Base-by-base conservation (phyloP, 306 rosid species). In the Rubus idaeus region DNA sequence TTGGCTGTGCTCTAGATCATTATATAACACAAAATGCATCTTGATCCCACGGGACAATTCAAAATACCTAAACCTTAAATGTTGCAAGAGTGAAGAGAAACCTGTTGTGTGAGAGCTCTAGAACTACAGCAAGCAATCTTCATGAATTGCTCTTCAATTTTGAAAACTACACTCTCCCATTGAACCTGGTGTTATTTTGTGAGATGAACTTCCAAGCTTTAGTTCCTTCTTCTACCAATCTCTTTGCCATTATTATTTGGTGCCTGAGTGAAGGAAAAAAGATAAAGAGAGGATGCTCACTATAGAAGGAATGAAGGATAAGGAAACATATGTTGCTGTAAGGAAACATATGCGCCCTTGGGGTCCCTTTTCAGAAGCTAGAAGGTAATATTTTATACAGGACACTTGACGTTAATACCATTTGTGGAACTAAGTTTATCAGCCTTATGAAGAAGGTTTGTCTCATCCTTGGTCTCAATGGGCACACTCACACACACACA, bases 101-200 rank as follows among this genome's bases (percentile, higher is more conserved):
- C 97, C 97, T 95, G 97, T 72, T 78, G 88, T 20, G 90, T 82
- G 76, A 95, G 96, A 83, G 92, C 82, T 84, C 97, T 86, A 82
- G 93, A 87, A 73, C 84, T 80, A 89, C 94, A 87, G 75, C 77
- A 73, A 84, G 96, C 78, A 83, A 89, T 89, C 85, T 86, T 92
- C 93, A 82, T 83, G 87, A 95, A 92, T 60, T 83, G 84, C 79
- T 85, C 96, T 87, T 89, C 92, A 84, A 95, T 89, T 79, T 88
- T 91, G 56, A 82, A 90, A 47, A 82, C 84, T 37, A 83, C 87
- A 55, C 78, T 85, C 82, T 84, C 92, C 98, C 98, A 95, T 47
- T 39, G 91, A 87, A 90, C 84, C 69, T 78, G 85, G 62, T 82
- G 55, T 84, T 89, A 75, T 87, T 89, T 82, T 83, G 97, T 64